These are phyloP conservation scores for Fraxinus nigra DNA, from an alignment of 305 asterid genomes.

Conservation along the genomic window DNA sequence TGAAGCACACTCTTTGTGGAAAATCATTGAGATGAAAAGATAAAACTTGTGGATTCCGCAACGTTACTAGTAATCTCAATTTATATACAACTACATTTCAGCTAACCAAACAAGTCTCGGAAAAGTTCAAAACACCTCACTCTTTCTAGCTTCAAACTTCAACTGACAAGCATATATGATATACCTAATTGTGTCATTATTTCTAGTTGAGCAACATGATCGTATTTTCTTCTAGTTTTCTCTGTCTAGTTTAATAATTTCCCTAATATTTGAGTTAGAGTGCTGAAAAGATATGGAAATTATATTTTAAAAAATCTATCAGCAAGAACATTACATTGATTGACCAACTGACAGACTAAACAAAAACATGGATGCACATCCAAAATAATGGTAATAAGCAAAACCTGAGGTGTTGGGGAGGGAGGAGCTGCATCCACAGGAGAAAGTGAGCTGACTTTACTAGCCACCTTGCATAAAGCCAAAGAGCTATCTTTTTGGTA, in stretches of 20 bases:
- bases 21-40: not conserved
- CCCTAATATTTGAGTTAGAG: not conserved
- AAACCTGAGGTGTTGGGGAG: slow-evolving; percentile 89
- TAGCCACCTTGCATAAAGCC: slow-evolving; percentile 79
- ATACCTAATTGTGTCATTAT: not conserved
- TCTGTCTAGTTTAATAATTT: not conserved
- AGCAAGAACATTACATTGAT: not conserved
- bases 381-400: not conserved
- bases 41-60: not conserved
- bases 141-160: not conserved
- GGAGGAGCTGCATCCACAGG: slow-evolving; percentile 97
- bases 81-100: not conserved
- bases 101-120: not conserved
- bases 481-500: slow-evolving; percentile 75
- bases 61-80: not conserved
- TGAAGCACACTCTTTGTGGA: not conserved
- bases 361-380: slow-evolving; percentile 10
- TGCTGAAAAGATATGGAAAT: not conserved
- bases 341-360: not conserved
- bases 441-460: slow-evolving; percentile 79
- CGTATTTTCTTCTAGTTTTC: not conserved
- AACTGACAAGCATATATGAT: not conserved
- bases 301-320: not conserved
- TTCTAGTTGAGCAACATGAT: not conserved
- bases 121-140: not conserved